These are phyloP conservation scores for Inonotus hispidus DNA, from an alignment of 1,284 basidiomycete genomes.

Conservation along the genomic window DNA sequence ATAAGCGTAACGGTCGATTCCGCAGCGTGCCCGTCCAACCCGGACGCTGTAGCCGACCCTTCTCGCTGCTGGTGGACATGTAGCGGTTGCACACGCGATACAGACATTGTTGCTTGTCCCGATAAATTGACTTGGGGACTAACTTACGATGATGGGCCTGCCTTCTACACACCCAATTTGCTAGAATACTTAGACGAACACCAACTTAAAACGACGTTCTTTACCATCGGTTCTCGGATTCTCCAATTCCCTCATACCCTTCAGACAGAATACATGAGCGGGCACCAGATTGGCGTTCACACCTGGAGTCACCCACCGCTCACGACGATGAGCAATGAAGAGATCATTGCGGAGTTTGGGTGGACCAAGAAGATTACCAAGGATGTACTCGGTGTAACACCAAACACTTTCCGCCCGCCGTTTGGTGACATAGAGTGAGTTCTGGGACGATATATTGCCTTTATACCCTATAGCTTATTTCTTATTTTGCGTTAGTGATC, in stretches of 20 bases:
- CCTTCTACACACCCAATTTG: constrained; percentile 74
- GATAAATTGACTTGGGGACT: constrained; percentile 67
- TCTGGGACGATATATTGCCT: neutral
- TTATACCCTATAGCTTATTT: neutral
- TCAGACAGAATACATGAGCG: constrained; percentile 66
- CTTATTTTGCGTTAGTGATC: constrained; percentile 48
- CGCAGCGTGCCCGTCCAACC: constrained; percentile 63
- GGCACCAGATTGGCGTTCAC: constrained; percentile 67
- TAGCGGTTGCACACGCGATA: constrained; percentile 62
- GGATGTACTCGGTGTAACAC: constrained; percentile 69
- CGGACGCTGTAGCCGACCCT: constrained; percentile 47
- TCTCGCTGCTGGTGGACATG: constrained; percentile 86
- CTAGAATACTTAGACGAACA: constrained; percentile 62
- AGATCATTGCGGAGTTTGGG: constrained; percentile 85
- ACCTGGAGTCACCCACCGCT: constrained; percentile 64
- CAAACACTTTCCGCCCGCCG: constrained; percentile 60
- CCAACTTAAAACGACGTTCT: constrained; percentile 80
- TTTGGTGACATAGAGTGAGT: constrained; percentile 64
- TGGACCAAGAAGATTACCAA: constrained; percentile 85
- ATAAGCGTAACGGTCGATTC: constrained; percentile 38
- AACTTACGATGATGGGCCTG: constrained; percentile 76
- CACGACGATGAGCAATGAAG: constrained; percentile 75
- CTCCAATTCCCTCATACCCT: constrained; percentile 55
- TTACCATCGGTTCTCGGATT: constrained; percentile 78
- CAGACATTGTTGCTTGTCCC: constrained; percentile 72